These are phyloP conservation scores for Pulveroboletus ravenelii DNA, from an alignment of 768 basidiomycete genomes.

Conservation along the genomic window DNA sequence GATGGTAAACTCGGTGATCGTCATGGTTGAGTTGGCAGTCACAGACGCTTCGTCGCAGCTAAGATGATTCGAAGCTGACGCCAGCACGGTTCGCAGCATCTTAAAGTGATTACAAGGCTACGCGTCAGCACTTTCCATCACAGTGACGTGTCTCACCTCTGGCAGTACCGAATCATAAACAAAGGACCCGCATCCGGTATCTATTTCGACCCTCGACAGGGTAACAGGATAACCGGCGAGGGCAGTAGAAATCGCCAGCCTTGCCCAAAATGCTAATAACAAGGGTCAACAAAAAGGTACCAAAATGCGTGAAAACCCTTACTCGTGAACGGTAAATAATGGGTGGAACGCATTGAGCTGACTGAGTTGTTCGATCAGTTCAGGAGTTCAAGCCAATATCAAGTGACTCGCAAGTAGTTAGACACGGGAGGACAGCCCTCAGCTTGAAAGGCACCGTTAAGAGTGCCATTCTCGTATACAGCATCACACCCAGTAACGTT, in stretches of 20 bases:
- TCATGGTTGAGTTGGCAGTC: conserved; percentile 23
- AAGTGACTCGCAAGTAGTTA: conserved; percentile 53
- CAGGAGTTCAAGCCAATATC: neutral
- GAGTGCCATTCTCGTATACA: conserved; percentile 56
- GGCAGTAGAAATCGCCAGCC: conserved; percentile 38
- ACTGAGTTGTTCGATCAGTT: conserved; percentile 28
- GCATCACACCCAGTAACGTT: conserved; percentile 57
- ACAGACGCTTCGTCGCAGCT: neutral
- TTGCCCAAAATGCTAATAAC: conserved; percentile 45
- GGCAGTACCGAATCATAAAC: neutral
- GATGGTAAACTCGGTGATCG: conserved; percentile 42
- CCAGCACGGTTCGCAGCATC: neutral
- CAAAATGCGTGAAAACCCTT: conserved; percentile 17
- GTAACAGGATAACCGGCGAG: conserved; percentile 33
- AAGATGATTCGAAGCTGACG: neutral
- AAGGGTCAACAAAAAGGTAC: neutral
- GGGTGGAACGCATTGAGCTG: conserved; percentile 62
- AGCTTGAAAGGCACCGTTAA: conserved; percentile 48
- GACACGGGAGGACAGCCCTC: conserved; percentile 58
- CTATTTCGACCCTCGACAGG: neutral
- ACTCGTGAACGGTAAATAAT: conserved; percentile 61
- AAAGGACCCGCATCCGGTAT: neutral
- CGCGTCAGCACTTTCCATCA: conserved; percentile 6
- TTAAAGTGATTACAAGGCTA: neutral
- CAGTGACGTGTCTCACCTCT: neutral